Evolutionary conservation across 2,329 filamentous ascomycete species (phyloP), one percentile per base, ranked within the genome.

Genomic region (Sordariomycetes sp.): DNA sequence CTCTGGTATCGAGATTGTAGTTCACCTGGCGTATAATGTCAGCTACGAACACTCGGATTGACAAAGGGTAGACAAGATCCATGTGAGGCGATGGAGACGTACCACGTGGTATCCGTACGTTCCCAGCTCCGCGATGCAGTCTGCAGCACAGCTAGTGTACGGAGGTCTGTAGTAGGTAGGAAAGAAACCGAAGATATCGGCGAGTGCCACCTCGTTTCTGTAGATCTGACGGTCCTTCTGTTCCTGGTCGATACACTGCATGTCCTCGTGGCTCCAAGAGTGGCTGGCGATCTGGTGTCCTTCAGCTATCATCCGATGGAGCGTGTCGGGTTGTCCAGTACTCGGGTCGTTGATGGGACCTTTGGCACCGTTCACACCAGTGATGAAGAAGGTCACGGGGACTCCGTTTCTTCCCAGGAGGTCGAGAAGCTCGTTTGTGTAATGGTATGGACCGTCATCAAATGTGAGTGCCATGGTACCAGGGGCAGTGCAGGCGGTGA

Each of bases 231-330:
- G 61, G 57, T 60, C 61, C 56, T 69, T 68, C 17, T 69, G 63
- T 1, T 65, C 64, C 13, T 64, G 65, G 55, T 64, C 67, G 53
- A 72, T 62, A 17, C 63, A 50, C 58, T 69, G 68, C 17, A 78
- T 66, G 59, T 76, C 67, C 34, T 67, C 68, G 62, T 78, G 76
- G 13, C 73, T 70, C 74, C 73, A 76, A 64, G 73, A 75, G 62
- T 75, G 82, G 15, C 75, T 78, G 59, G 77, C 82, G 59, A 85
- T 71, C 65, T 85, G 82, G 66, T 85, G 82, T 10, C 79, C 79
- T 7, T 78, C 75, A 45, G 65, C 60, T 59, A 74, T 61, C 74
- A 80, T 80, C 60, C 77, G 76, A 39, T 63, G 61, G 55, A 74
- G 67, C n/a, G 66, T 62, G 53, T 54, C 35, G 4, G 56, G 56